phyloP scores from a whole-genome alignment of 2,329 filamentous ascomycete genomes.

The Neurospora crassa region DNA sequence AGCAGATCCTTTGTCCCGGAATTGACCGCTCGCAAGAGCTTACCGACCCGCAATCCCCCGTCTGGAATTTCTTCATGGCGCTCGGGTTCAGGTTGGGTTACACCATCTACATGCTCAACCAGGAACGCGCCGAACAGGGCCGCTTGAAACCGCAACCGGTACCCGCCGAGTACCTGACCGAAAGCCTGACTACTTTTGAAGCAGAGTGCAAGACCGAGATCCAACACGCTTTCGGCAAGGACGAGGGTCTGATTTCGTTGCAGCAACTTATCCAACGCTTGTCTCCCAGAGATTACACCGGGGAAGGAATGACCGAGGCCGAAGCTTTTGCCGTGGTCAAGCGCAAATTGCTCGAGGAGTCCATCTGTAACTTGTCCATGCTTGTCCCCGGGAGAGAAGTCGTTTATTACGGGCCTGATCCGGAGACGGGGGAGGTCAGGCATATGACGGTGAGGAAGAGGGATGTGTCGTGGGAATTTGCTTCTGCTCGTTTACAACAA shows the following conservation, averaged over 20 bases:
- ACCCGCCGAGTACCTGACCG: not conserved
- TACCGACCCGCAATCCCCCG: not conserved
- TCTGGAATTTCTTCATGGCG: constrained; percentile 18
- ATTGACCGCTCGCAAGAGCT: constrained; percentile 10
- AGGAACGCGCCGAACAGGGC: not conserved
- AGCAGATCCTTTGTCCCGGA: constrained; percentile 8
- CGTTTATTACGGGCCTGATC: constrained; percentile 5
- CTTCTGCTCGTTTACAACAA: not conserved
- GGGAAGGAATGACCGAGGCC: constrained; percentile 6
- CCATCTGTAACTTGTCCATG: constrained; percentile 31
- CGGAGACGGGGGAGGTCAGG: not conserved
- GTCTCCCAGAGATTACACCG: constrained; percentile 19
- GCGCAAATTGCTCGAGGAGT: constrained; percentile 33
- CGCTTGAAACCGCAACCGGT: not conserved
- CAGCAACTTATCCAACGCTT: constrained; percentile 24
- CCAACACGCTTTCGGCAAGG: not conserved
- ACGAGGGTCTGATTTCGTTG: constrained; percentile 4
- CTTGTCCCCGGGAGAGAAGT: constrained; percentile 29
- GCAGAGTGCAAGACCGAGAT: not conserved
- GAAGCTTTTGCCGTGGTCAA: constrained; percentile 24
- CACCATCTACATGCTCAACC: constrained; percentile 16
- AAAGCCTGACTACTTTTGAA: constrained; percentile 6
- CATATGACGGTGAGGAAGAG: not conserved
- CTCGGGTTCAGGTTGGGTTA: constrained; percentile 21
- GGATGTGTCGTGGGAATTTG: not conserved